phyloP scores from a whole-genome alignment of 2,329 filamentous ascomycete genomes.

The Venturia asperata region DNA sequence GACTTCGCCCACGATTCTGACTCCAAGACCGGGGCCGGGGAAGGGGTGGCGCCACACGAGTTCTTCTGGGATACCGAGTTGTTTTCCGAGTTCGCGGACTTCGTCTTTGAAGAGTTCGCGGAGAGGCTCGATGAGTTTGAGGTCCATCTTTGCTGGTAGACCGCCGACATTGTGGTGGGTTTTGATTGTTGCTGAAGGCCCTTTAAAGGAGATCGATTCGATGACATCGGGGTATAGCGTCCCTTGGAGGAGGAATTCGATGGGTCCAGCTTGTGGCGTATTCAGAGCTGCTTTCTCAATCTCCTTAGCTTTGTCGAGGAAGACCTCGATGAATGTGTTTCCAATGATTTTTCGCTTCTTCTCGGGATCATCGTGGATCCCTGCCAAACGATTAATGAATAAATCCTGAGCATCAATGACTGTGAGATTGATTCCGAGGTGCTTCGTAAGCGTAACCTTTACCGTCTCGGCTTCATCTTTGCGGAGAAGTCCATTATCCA shows the following conservation, averaged over 20 bases:
- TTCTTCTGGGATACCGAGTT: slow-evolving; percentile 64
- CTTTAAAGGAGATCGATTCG: slow-evolving; percentile 66
- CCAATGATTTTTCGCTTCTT: slow-evolving; percentile 89
- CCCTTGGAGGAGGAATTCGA: slow-evolving; percentile 83
- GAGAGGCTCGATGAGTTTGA: slow-evolving; percentile 72
- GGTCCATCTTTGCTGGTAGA: slow-evolving; percentile 53
- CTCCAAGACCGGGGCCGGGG: slow-evolving; percentile 67
- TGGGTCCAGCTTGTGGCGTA: slow-evolving; percentile 61
- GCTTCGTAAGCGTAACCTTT: slow-evolving; percentile 66
- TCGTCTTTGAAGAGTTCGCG: slow-evolving; percentile 80
- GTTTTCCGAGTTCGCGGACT: slow-evolving; percentile 60
- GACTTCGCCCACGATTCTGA: slow-evolving; percentile 77
- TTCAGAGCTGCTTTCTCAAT: slow-evolving; percentile 66
- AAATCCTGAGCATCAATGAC: slow-evolving; percentile 71
- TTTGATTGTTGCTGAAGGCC: slow-evolving; percentile 64
- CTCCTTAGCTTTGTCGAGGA: slow-evolving; percentile 68
- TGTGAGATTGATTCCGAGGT: slow-evolving; percentile 84
- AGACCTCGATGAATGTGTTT: slow-evolving; percentile 71
- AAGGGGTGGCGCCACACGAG: slow-evolving; percentile 74
- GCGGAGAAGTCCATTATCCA: slow-evolving; percentile 82
- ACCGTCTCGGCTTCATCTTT: slow-evolving; percentile 78
- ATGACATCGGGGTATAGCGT: slow-evolving; percentile 73
- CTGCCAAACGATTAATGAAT: slow-evolving; percentile 71
- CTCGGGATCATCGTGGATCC: slow-evolving; percentile 69
- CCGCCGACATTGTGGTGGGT: slow-evolving; percentile 69